Evolutionary conservation across 495 filamentous ascomycete genomes (phyloP).

Genomic region (Neurospora tetrasperma): DNA sequence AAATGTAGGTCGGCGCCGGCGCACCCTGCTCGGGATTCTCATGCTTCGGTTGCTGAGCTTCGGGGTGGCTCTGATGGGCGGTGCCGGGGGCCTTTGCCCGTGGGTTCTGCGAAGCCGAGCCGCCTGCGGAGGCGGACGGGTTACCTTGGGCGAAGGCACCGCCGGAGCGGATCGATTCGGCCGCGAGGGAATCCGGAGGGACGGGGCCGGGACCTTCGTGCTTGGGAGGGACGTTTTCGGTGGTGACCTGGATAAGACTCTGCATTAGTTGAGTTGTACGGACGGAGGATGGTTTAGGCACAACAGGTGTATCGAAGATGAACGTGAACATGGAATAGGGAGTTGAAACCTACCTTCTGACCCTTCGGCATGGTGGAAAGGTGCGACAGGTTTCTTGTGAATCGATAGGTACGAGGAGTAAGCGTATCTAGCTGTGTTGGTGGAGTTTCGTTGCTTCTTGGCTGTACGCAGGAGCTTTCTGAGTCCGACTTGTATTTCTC

Average conservation of each 20-base stretch:
- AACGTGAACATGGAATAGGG: neutral
- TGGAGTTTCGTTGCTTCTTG: neutral
- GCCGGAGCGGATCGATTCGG: constrained; percentile 21
- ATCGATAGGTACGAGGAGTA: neutral
- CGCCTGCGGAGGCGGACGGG: constrained; percentile 7
- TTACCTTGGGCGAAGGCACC: constrained; percentile 18
- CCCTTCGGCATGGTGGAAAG: neutral
- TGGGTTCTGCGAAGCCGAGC: neutral
- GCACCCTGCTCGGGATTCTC: constrained; percentile 9
- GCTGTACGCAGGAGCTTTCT: neutral
- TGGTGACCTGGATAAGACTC: constrained; percentile 1
- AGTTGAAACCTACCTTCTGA: neutral
- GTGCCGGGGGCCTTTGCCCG: constrained; percentile 7
- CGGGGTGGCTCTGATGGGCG: neutral
- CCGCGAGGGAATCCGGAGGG: constrained; percentile 25
- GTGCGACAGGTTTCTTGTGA: neutral
- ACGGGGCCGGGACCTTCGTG: constrained; percentile 25
- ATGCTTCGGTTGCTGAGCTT: neutral
- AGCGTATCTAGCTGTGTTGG: neutral
- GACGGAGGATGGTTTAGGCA: neutral
- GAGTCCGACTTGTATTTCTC: neutral
- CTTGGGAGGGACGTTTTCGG: constrained; percentile 18
- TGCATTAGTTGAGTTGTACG: neutral
- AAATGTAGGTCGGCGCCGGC: constrained; percentile 25
- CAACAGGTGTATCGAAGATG: neutral